Evolutionary conservation across 257 asterid genomes (phyloP), one percentile per base, ranked within the genome.

Genomic region (Solanum clarkiae): DNA sequence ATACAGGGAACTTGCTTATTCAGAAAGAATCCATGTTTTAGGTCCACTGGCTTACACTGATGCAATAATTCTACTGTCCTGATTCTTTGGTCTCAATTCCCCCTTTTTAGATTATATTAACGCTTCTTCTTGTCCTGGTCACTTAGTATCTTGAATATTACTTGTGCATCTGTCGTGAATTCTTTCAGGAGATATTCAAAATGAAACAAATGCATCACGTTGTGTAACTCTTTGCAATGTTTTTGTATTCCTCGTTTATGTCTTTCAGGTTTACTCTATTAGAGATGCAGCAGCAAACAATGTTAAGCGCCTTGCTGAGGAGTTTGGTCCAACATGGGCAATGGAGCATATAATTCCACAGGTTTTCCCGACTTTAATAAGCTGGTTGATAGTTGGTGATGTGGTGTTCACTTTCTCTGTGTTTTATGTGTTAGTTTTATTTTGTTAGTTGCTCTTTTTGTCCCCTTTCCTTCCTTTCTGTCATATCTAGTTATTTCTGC

Each of bases 261-360:
- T 26, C 65, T 29, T 29, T 56, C 83, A 94, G 98, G 98, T 94
- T 80, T 93, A 92, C 84, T 92, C 97, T 22, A 94, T 94, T 86
- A 90, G 98, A 87, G 98, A 94, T 66, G 98, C 97, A 69, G 98
- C 98, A 72, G 93, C 97, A 32, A 93, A 92, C 89, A 93, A 92
- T 88, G 92, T 92, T 87, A 92, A 92, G 85, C 98, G 98, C 47
- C 92, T 95, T 70, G 97, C 98, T 1, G 98, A 95, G 84, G 98
- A 95, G 86, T 95, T 95, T 29, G 97, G 98, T 83, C 98, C 97
- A 79, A 96, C 92, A 84, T 95, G 98, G 98, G 98, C 98, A 85
- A 93, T 93, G 97, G 97, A 93, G 86, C 98, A 95, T 87, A 95
- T 95, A 80, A 84, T 95, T 88, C 98, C 98, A 54, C 98, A 92